phyloP scores from a whole-genome alignment of 2,329 filamentous ascomycete species.

The Alternaria conjuncta region DNA sequence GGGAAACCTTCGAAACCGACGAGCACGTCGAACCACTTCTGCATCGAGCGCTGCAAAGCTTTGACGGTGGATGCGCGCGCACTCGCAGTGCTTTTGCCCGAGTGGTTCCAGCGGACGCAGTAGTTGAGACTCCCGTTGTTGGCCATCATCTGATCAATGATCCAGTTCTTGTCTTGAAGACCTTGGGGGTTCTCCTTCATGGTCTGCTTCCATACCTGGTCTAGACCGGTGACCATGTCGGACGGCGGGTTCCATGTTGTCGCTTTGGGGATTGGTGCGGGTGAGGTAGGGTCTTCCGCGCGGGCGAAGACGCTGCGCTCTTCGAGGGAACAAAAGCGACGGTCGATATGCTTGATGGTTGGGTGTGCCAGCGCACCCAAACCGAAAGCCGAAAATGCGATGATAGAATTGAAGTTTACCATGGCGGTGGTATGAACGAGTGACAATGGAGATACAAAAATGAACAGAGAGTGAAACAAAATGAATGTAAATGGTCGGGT shows the following conservation, averaged over 20 bases:
- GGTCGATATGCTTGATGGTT: slow-evolving; percentile 32
- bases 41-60: slow-evolving; percentile 46
- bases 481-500: background rate
- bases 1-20: slow-evolving; percentile 56
- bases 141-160: slow-evolving; percentile 37
- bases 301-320: slow-evolving; percentile 23
- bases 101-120: slow-evolving; percentile 56
- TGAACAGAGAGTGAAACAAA: background rate
- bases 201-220: slow-evolving; percentile 35
- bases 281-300: slow-evolving; percentile 12
- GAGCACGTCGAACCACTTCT: slow-evolving; percentile 54
- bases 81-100: slow-evolving; percentile 45
- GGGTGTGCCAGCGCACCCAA: slow-evolving; percentile 31
- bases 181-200: slow-evolving; percentile 31
- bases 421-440: slow-evolving; percentile 9
- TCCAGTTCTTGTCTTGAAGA: slow-evolving; percentile 39
- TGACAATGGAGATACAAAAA: background rate
- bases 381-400: slow-evolving; percentile 21
- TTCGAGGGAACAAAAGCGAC: slow-evolving; percentile 25
- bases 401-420: slow-evolving; percentile 24
- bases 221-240: slow-evolving; percentile 29
- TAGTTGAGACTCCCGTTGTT: slow-evolving; percentile 48
- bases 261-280: slow-evolving; percentile 25
- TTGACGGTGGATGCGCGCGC: slow-evolving; percentile 48
- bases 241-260: slow-evolving; percentile 33